Evolutionary conservation across 495 filamentous ascomycete species (phyloP).

Genomic region (Penicillium ucsense): DNA sequence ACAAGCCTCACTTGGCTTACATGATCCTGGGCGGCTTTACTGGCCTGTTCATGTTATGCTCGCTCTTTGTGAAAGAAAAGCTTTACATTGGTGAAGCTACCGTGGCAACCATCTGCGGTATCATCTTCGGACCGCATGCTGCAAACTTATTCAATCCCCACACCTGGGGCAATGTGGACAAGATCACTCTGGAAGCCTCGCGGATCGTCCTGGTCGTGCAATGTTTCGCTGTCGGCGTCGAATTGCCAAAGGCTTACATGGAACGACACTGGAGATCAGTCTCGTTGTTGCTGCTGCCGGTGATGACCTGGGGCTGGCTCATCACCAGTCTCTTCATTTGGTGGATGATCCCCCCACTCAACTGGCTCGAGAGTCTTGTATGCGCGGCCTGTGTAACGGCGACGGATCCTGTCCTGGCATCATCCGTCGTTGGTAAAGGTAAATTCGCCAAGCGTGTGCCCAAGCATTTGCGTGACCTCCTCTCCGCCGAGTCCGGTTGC

Average conservation of each 20-base stretch:
- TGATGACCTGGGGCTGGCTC: conserved; percentile 98
- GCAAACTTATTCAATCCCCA: conserved; percentile 81
- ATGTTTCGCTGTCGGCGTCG: conserved; percentile 98
- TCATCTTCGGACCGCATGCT: conserved; percentile 95
- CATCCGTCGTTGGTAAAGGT: conserved; percentile 96
- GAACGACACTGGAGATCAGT: conserved; percentile 96
- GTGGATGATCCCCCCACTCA: conserved; percentile 79
- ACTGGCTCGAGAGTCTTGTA: conserved; percentile 80
- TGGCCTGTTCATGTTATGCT: conserved; percentile 95
- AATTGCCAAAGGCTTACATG: conserved; percentile 96
- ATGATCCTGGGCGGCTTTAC: conserved; percentile 98
- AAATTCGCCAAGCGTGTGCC: conserved; percentile 97
- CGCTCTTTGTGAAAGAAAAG: conserved; percentile 93
- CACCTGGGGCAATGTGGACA: conserved; percentile 87
- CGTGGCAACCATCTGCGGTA: conserved; percentile 87
- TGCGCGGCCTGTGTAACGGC: conserved; percentile 92
- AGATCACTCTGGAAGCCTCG: conserved; percentile 93
- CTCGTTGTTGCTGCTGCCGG: conserved; percentile 74
- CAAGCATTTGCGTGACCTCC: conserved; percentile 88
- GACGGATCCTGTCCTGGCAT: conserved; percentile 94
- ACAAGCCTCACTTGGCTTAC: conserved; percentile 94
- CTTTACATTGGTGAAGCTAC: conserved; percentile 99
- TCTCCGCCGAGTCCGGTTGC: conserved; percentile 96
- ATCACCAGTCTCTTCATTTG: conserved; percentile 91
- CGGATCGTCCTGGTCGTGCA: conserved; percentile 97